Base-by-base conservation (phyloP, 208 protist genomes). In the Blastocrithidia nonstop region DNA sequence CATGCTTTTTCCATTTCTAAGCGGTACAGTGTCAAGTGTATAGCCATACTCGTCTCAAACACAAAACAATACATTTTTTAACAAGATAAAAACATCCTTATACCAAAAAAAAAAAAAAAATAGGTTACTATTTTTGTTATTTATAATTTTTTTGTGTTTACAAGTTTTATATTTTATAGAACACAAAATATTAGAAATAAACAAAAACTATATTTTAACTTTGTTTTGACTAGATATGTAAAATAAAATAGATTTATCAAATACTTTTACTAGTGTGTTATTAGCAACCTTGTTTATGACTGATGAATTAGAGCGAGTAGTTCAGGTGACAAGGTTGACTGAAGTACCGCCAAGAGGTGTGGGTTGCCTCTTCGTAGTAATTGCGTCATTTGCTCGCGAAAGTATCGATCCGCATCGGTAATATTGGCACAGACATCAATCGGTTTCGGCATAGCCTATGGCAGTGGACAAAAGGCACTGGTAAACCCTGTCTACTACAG, bases 391-490 rank as follows among this genome's bases (percentile, higher is more conserved):
- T 74, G 62, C 6, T 66, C 43, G 17, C 60, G 41, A 51, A 94
- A 90, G 58, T 79, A 83, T 5, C 19, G 16, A 28, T 76, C 54
- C 7, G 73, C 72, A 31, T 94, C 71, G 9, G 62, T 23, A 2
- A 94, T 52, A 15, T 65, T 42, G 8, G 37, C 26, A 54, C 79
- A 90, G 3, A 85, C 66, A 45, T 94, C 87, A 19, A 69, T 52
- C 16, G 71, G 71, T 21, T 59, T 54, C 23, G 39, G 66, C 35
- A 63, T 56, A n/a, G 87, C 87, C 33, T 67, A 63, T 44, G 67
- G 56, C 43, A 94, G 51, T 13, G 82, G 80, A 45, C 70, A 85
- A 50, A 73, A 92, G 5, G 75, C 57, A 55, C 77, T 88, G 39
- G 56, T 72, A 36, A 74, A 71, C 33, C 22, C 59, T 50, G 39